These are phyloP conservation scores for Magnolia sinica DNA, from an alignment of 164 flowering plant genomes.

Conservation along the genomic window DNA sequence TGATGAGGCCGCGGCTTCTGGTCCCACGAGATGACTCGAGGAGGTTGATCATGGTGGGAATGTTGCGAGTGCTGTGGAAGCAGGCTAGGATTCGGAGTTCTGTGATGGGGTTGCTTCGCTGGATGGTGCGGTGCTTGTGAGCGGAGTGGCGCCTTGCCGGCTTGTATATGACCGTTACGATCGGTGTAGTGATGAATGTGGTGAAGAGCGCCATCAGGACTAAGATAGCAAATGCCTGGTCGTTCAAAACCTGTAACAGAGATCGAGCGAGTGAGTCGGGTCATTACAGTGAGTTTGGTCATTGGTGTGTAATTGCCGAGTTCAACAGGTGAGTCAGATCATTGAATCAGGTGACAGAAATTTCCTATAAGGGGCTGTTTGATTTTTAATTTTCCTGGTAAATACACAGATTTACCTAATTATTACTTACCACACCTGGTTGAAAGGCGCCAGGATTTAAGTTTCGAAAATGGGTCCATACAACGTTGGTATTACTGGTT, in stretches of 20 bases:
- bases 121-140: slow-evolving; percentile 40
- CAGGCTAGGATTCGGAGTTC: slow-evolving; percentile 42
- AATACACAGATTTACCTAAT: no score
- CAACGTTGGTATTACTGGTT: no score
- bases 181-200: slow-evolving; percentile 57
- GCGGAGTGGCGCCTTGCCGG: slow-evolving; percentile 28
- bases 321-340: no score
- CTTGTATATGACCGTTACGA: slow-evolving; percentile 36
- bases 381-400: no score
- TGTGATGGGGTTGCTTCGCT: slow-evolving; percentile 22
- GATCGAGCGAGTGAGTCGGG: no score
- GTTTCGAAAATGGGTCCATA: no score
- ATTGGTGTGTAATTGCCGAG: no score
- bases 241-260: slow-evolving; percentile 41
- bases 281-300: no score
- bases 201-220: slow-evolving; percentile 58
- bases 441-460: no score
- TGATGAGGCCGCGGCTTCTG: slow-evolving; percentile 22
- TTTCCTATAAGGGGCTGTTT: no score
- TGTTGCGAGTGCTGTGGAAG: slow-evolving; percentile 44
- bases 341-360: no score
- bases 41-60: slow-evolving; percentile 45
- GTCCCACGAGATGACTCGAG: slow-evolving; percentile 46
- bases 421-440: no score
- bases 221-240: slow-evolving; percentile 44